These are phyloP conservation scores for Extremus antarcticus DNA, from an alignment of 495 filamentous ascomycete species.

Conservation along the genomic window DNA sequence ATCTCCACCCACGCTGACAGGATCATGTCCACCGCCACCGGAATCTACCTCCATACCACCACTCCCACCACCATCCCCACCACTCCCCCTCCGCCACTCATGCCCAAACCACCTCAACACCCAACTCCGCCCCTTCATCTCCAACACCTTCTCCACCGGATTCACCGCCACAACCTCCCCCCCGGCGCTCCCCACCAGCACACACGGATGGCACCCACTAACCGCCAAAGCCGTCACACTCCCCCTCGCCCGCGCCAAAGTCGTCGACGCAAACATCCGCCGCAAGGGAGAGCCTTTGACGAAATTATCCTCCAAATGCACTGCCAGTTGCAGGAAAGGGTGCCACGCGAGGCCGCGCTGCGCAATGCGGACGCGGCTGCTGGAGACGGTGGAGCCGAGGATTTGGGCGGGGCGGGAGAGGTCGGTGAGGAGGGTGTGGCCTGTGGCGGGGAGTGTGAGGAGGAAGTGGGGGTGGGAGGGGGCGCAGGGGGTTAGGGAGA, in stretches of 20 bases:
- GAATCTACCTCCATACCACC: not conserved
- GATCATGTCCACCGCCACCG: not conserved
- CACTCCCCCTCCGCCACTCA: constrained; percentile 40
- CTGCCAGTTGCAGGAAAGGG: constrained; percentile 42
- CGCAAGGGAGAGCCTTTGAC: constrained; percentile 43
- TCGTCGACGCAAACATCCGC: constrained; percentile 44
- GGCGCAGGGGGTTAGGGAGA: constrained; percentile 44
- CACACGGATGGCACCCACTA: constrained; percentile 42
- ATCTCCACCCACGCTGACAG: not conserved
- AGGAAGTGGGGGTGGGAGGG: constrained; percentile 50
- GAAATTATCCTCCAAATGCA: constrained; percentile 49
- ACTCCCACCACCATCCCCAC: not conserved
- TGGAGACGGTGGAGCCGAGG: constrained; percentile 36
- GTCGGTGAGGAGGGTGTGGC: constrained; percentile 47
- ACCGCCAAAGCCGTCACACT: constrained; percentile 32
- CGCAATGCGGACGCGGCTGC: constrained; percentile 43
- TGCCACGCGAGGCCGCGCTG: constrained; percentile 43
- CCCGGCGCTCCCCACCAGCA: constrained; percentile 46
- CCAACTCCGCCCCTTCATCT: constrained; percentile 40
- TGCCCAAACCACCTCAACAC: constrained; percentile 54
- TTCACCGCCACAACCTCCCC: constrained; percentile 47
- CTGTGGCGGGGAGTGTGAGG: constrained; percentile 45
- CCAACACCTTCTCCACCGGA: constrained; percentile 43
- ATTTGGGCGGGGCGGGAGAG: constrained; percentile 35
- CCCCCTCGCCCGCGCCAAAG: constrained; percentile 23